These are phyloP conservation scores for Suhomyces sp. DNA, from an alignment of 805 yeast species.

Conservation along the genomic window DNA sequence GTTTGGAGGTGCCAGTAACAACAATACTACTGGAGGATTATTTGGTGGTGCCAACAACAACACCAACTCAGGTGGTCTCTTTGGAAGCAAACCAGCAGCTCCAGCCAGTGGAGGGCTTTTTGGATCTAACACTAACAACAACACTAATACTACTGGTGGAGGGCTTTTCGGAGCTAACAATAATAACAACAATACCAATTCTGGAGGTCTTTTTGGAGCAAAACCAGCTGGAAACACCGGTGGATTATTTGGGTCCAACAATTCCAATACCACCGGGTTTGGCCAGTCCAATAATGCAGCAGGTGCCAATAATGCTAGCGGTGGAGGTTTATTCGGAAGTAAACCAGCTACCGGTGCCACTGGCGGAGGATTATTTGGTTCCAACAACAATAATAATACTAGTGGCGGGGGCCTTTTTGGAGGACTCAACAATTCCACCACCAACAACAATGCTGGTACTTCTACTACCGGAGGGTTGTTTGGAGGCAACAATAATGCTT, in stretches of 20 bases:
- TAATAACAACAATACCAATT: constrained; percentile 8
- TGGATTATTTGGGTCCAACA: constrained; percentile 41
- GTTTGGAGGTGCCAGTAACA: constrained; percentile 12
- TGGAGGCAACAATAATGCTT: constrained; percentile 9
- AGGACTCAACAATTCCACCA: constrained; percentile 5
- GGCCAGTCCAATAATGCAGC: constrained; percentile 20
- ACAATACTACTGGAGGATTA: constrained; percentile 12
- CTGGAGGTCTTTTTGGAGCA: constrained; percentile 23
- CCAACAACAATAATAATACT: constrained; percentile 7
- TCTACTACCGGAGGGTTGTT: constrained; percentile 15
- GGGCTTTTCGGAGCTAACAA: constrained; percentile 11
- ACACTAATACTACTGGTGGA: constrained; percentile 4
- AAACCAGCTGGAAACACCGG: constrained; percentile 29
- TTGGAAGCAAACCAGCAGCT: constrained; percentile 13
- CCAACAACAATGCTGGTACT: neutral
- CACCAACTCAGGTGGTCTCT: constrained; percentile 14
- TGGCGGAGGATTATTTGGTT: constrained; percentile 25
- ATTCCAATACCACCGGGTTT: constrained; percentile 16
- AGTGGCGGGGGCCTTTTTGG: constrained; percentile 16
- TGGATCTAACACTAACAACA: constrained; percentile 15
- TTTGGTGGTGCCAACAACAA: constrained; percentile 12
- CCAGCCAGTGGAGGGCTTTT: constrained; percentile 23
- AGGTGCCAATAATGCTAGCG: constrained; percentile 1
- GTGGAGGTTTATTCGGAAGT: constrained; percentile 19
- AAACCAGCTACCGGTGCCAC: constrained; percentile 16